Conservation (phyloP, 2,329 filamentous ascomycete genomes). For the Colletotrichum scovillei region DNA sequence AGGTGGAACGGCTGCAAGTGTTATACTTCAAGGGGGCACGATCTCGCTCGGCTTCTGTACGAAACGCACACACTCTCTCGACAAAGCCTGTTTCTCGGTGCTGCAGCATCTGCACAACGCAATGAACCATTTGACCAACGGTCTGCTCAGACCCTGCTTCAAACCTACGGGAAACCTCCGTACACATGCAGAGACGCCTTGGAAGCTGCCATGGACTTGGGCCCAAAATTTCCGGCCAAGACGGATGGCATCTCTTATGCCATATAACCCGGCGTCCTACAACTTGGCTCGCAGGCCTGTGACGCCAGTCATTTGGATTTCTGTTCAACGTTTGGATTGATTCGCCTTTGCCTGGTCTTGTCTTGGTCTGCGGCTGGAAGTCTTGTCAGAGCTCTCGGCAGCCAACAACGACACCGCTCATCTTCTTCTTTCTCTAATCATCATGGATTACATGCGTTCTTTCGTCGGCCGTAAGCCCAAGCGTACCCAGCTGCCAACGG, state of each 20-base stretch:
- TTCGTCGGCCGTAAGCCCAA: constrained; percentile 17
- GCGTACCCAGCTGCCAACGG: constrained; percentile 18
- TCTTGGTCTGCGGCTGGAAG: constrained; percentile 11
- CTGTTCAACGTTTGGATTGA: constrained; percentile 29
- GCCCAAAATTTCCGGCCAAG: not conserved
- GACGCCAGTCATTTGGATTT: constrained; percentile 3
- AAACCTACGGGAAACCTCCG: constrained; percentile 30
- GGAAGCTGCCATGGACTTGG: constrained; percentile 13
- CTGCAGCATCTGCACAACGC: constrained; percentile 20
- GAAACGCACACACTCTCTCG: constrained; percentile 30
- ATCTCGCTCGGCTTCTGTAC: constrained; percentile 28
- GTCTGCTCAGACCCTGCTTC: constrained; percentile 25
- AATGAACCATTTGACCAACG: constrained; percentile 19
- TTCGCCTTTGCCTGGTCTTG: not conserved
- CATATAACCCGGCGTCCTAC: constrained; percentile 33
- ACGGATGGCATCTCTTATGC: not conserved
- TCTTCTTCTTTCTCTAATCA: not conserved
- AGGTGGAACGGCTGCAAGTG: constrained; percentile 14
- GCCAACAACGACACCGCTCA: not conserved
- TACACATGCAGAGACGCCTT: constrained; percentile 2
- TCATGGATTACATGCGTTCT: constrained; percentile 18
- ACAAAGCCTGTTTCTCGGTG: constrained; percentile 33
- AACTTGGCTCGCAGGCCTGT: not conserved
- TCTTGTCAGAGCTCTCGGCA: constrained; percentile 23
- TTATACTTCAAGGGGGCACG: constrained; percentile 36